A percentile compares a stretch with the other conserved stretches of the same genome.
These are phyloP conservation scores for Lentinula aciculospora DNA, from an alignment of 768 basidiomycete species.

Conservation along the genomic window DNA sequence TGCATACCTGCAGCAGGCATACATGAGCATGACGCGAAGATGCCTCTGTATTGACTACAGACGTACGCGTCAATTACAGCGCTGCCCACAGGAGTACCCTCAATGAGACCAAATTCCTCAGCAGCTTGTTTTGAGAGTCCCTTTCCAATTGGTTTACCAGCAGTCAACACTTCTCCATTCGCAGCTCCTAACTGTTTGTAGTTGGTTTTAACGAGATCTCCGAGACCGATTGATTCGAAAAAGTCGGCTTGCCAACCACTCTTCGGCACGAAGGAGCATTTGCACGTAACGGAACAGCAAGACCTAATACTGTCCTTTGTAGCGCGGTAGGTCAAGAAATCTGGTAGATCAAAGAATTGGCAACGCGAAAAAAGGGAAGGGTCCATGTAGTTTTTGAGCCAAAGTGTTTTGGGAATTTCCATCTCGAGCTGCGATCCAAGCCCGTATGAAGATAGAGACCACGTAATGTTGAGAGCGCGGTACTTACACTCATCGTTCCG, in stretches of 20 bases:
- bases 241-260: conserved; percentile 88
- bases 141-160: conserved; percentile 33
- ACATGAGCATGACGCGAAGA: not conserved
- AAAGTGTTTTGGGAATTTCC: conserved; percentile 97
- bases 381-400: conserved; percentile 90
- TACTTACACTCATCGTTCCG: conserved; percentile 84
- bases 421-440: conserved; percentile 71
- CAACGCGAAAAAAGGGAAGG: conserved; percentile 62
- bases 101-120: conserved; percentile 74
- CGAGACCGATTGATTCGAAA: conserved; percentile 80
- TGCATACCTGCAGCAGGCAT: conserved; percentile 53
- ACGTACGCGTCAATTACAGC: conserved; percentile 92
- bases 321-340: conserved; percentile 91
- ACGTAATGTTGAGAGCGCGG: not conserved
- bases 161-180: conserved; percentile 64
- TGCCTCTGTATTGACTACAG: not conserved
- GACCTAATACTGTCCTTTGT: conserved; percentile 75
- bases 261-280: conserved; percentile 87
- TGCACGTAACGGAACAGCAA: conserved; percentile 92
- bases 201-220: conserved; percentile 57
- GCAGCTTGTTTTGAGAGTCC: conserved; percentile 52
- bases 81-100: conserved; percentile 90
- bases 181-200: conserved; percentile 74
- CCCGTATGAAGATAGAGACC: not conserved
- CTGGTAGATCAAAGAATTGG: conserved; percentile 91